Base-by-base conservation (phyloP, 805 yeast genomes). In the Sugiyamaella boreocaroliniensis region DNA sequence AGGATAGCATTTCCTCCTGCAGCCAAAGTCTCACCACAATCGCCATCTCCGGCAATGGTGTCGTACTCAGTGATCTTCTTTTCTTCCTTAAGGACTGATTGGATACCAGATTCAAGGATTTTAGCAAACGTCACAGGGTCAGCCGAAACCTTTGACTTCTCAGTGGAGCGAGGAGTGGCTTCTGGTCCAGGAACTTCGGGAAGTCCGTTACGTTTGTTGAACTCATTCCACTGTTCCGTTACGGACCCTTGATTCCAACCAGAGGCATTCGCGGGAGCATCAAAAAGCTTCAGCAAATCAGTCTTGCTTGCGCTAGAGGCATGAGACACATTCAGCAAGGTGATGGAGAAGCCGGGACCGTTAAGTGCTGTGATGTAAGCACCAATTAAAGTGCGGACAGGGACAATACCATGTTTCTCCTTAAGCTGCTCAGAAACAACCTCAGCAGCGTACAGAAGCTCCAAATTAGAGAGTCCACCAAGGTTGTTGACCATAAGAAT, bases 31-130 rank as follows among this genome's bases (percentile, higher is more conserved):
- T 88, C 93, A 42, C 98, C 98, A 70, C 97, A 90, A 66, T 90
- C 98, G 61, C 98, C 98, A 67, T 90, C 98, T 53, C 98, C 98
- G 1, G 92, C 97, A 59, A 82, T 76, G 1, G 95, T 85, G 63
- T 90, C 98, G 59, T 86, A 82, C 51, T 80, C 77, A 0, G 97
- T 90, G 63, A 90, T 85, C 61, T 80, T 78, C 1, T 96, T 93
- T 68, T 90, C 97, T n/a, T 78, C 78, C 26, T 76, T 71, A 43
- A 84, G 71, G 6, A 83, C 70, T 7, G 68, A 65, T 50, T 78
- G 71, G 52, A 86, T 83, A 41, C 79, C 81, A 1, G 76, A 60
- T 41, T 68, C 65, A 61, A 82, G 67, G 58, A 77, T 61, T 4
- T 62, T 57, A 42, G 61, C 67, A 54, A 69, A 67, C 1, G 59